Evolutionary conservation across 768 basidiomycete genomes (phyloP).

Genomic region (Agrocybe pediades): DNA sequence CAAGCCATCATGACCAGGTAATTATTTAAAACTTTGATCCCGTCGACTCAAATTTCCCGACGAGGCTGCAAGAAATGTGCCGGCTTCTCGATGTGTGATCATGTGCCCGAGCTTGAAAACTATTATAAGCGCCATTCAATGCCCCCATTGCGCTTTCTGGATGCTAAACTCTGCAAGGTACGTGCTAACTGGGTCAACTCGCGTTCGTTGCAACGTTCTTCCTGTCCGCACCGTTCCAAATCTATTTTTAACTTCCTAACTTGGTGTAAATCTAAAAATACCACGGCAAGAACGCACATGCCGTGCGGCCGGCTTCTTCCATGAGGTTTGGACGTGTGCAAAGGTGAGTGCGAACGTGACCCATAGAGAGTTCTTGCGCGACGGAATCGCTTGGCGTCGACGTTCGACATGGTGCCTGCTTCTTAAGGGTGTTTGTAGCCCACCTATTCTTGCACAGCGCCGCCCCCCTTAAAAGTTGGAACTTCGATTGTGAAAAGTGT

Average conservation of each 20-base stretch:
- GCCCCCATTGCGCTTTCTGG: too few species aligned
- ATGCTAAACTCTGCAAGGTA: too few species aligned
- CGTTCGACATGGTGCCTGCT: neutral
- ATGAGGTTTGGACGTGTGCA: neutral
- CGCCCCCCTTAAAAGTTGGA: too few species aligned
- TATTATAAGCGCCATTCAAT: too few species aligned
- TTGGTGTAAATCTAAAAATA: too few species aligned
- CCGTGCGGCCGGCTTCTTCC: neutral
- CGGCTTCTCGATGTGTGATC: neutral
- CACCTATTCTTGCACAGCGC: neutral
- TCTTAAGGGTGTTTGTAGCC: neutral
- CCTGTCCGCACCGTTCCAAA: too few species aligned
- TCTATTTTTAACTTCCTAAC: neutral
- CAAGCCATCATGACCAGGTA: neutral
- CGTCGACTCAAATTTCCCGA: neutral
- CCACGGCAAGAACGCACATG: too few species aligned
- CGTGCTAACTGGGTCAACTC: too few species aligned
- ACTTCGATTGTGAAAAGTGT: too few species aligned
- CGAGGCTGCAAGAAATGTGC: neutral
- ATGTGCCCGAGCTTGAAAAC: neutral
- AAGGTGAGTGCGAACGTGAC: neutral
- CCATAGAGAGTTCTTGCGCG: neutral
- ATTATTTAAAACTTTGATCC: neutral
- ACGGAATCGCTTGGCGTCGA: neutral
- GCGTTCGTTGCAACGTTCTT: too few species aligned